A percentile compares a stretch with the other conserved stretches of the same genome.
Conservation (phyloP, 176 grass and related monocot genomes). For the Elaeis guineensis region DNA sequence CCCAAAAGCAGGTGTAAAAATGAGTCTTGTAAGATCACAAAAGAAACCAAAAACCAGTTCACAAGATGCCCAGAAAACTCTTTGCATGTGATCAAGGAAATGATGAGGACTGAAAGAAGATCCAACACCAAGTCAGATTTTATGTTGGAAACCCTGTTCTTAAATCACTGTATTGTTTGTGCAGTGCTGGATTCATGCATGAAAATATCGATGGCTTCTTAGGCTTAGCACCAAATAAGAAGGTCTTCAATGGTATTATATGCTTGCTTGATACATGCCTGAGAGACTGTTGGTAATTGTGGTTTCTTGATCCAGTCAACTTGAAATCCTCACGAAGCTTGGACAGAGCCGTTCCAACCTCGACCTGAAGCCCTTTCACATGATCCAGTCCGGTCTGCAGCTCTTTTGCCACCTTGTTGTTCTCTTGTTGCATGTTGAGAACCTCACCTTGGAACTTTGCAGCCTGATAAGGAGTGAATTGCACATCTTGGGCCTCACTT, state of each 20-base stretch:
- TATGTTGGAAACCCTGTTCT: constrained; percentile 19
- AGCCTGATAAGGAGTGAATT: constrained; percentile 55
- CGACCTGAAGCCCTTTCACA: constrained; percentile 35
- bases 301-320: constrained; percentile 29
- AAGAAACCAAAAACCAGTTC: too few relatives aligned
- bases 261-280: constrained; percentile 31
- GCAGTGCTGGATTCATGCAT: constrained; percentile 47
- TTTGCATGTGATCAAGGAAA: too few relatives aligned
- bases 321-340: constrained; percentile 28
- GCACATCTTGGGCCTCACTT: background rate
- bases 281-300: constrained; percentile 5
- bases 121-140: too few relatives aligned
- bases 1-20: too few relatives aligned
- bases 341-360: constrained; percentile 42
- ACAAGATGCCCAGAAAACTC: too few relatives aligned
- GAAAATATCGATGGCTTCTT: constrained; percentile 61
- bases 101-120: too few relatives aligned
- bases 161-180: constrained; percentile 62
- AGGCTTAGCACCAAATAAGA: constrained; percentile 65
- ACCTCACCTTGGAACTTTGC: constrained; percentile 86
- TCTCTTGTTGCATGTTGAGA: constrained; percentile 80
- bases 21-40: too few relatives aligned
- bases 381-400: constrained; percentile 50
- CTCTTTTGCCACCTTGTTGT: constrained; percentile 59
- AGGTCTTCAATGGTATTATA: constrained; percentile 55